phyloP scores from a whole-genome alignment of 306 rosid species.

The Astragalus glycyphyllos region DNA sequence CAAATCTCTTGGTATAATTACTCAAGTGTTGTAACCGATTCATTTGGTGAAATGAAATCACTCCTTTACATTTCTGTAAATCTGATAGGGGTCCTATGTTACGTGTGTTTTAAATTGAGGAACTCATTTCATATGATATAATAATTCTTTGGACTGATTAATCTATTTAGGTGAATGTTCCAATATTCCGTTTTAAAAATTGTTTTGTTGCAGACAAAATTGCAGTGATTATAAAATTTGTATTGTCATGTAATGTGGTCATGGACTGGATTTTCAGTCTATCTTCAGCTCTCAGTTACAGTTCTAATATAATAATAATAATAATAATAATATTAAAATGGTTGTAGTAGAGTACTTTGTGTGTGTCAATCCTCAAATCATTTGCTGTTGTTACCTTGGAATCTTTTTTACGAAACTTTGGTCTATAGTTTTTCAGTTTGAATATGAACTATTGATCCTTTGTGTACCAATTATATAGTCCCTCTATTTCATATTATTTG shows the following conservation, averaged over 20 bases:
- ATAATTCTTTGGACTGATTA: background rate
- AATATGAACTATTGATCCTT: background rate
- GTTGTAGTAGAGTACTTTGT: background rate
- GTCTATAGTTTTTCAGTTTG: background rate
- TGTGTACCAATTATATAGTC: background rate
- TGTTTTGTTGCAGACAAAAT: background rate
- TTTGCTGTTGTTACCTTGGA: background rate
- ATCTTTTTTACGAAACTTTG: background rate
- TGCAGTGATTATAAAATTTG: background rate
- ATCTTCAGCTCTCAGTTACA: background rate
- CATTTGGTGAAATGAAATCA: no score
- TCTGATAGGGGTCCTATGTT: background rate
- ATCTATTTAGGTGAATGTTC: constrained; percentile 14
- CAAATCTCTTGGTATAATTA: no score
- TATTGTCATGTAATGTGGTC: background rate
- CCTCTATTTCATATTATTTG: no score
- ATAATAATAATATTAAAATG: background rate
- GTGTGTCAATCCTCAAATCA: background rate
- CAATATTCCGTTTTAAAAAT: constrained; percentile 14
- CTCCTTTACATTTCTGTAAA: no score
- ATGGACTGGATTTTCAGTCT: background rate
- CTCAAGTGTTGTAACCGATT: no score
- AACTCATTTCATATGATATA: background rate
- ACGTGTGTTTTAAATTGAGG: background rate
- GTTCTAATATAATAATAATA: background rate